phyloP scores from a whole-genome alignment of 2,329 filamentous ascomycete genomes.

The Botrytis cinerea region DNA sequence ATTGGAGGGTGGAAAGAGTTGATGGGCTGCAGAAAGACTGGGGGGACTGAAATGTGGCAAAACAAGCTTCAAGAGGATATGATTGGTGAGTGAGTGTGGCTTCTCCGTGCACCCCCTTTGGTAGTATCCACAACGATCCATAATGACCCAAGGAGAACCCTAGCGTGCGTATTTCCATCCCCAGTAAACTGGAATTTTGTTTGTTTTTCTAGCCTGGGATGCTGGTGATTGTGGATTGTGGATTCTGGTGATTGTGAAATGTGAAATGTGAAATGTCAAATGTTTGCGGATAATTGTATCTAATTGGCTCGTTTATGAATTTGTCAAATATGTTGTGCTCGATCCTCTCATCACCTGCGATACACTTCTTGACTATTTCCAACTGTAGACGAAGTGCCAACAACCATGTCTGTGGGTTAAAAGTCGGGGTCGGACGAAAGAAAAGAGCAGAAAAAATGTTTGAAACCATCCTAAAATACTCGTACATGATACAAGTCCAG shows the following conservation, averaged over 20 bases:
- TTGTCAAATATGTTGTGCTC: conserved; percentile 10
- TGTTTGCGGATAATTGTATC: background rate
- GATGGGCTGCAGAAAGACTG: background rate
- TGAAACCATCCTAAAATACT: background rate
- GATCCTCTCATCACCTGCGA: conserved; percentile 9
- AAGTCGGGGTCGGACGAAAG: background rate
- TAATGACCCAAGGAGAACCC: background rate
- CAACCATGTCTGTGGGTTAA: background rate
- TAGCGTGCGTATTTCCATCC: conserved; percentile 6
- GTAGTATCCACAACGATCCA: background rate
- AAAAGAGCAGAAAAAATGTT: background rate
- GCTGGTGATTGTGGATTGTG: background rate
- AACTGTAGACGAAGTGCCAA: background rate
- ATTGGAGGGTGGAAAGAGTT: background rate
- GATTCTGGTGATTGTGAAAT: background rate
- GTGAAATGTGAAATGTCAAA: background rate
- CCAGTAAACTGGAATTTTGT: background rate
- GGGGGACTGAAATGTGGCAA: conserved; percentile 12
- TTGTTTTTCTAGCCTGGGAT: background rate
- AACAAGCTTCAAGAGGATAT: background rate
- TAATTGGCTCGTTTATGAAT: background rate
- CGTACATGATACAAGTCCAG: background rate
- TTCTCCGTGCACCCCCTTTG: background rate
- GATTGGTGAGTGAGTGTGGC: background rate
- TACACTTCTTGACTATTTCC: background rate